A percentile compares a stretch with the other conserved stretches of the same genome.
Conservation (phyloP, 768 basidiomycete genomes). For the Cubamyces sp. region DNA sequence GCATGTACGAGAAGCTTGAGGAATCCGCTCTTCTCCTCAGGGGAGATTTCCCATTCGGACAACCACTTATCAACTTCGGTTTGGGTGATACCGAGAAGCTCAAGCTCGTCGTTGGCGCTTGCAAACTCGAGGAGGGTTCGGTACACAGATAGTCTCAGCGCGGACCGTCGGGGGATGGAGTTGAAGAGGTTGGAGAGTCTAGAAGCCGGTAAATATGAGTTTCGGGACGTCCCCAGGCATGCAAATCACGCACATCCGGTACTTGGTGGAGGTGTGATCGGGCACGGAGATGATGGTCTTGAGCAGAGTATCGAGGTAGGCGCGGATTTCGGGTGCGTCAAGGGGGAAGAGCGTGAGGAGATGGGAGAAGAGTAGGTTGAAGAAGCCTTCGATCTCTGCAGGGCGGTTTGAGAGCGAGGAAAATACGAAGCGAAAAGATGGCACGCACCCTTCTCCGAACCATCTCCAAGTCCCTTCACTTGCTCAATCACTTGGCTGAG, state of each 20-base stretch:
- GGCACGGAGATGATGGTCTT: conserved; percentile 58
- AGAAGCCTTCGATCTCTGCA: conserved; percentile 84
- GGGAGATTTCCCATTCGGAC: conserved; percentile 70
- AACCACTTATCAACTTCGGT: conserved; percentile 76
- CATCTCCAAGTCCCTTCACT: conserved; percentile 73
- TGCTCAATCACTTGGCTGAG: conserved; percentile 64
- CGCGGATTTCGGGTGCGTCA: conserved; percentile 58
- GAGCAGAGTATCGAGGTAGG: conserved; percentile 53
- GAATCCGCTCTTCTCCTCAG: conserved; percentile 66
- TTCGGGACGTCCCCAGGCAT: not conserved
- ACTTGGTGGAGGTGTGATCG: conserved; percentile 63
- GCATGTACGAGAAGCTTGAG: conserved; percentile 65
- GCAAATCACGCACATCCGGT: conserved; percentile 64
- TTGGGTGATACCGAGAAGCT: conserved; percentile 60
- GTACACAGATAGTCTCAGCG: conserved; percentile 67
- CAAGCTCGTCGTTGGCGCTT: conserved; percentile 61
- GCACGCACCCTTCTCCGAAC: conserved; percentile 71
- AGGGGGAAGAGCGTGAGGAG: conserved; percentile 61
- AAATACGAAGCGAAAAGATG: not conserved
- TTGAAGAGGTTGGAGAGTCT: conserved; percentile 88
- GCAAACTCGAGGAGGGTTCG: conserved; percentile 64
- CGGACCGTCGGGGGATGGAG: conserved; percentile 65
- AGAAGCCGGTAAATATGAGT: not conserved
- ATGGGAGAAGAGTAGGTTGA: conserved; percentile 81
- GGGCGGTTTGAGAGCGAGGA: not conserved